Base-by-base conservation (phyloP, 139 green algal species). In the Chlamydomonas sp. region DNA sequence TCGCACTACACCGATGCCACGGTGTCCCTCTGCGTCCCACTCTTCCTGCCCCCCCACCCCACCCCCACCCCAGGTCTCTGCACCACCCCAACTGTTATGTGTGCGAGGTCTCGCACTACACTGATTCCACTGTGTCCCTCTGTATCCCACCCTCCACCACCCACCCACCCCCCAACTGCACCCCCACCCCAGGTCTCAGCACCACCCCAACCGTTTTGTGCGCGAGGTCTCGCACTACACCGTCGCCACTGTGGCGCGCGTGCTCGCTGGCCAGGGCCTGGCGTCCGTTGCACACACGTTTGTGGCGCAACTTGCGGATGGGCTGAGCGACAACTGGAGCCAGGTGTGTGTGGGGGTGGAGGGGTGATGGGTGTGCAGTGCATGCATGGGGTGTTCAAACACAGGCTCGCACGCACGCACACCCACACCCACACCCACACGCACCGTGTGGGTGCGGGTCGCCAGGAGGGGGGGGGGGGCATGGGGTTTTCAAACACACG, bases 281-380 rank as follows among this genome's bases (percentile, higher is more conserved):
- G 31, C 39, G 58, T 72, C 48, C 28, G 35, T 69, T 24, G 72
- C 69, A 22, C 22, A 36, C 6, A 48, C 74, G 20, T 39, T 86
- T n/a, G 78, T 78, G 31, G 62, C 75, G 29, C 62, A 65, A 8
- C 65, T 92, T 58, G 79, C 77, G n/a, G 81, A 90, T 59, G 86
- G 90, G 10, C 73, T 95, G 28, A 85, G 71, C 29, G 92, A 97
- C 81, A 97, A 96, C 76, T 97, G 92, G 92, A 93, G 87, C 68
- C 90, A 96, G 80, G 88, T 91, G 68, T 0, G 79, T 1, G 4
- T 38, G 43, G 5, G 35, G 8, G 2, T 34, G 26, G 35, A 36
- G 37, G 1, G 29, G 13, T 4, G 36, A 5, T 29, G 64, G 3
- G 20, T 10, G 13, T 13, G 33, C 13, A 24, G 60, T 35, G 33